A percentile compares a stretch with the other conserved stretches of the same genome.
These are phyloP conservation scores for Trichoderma erinaceum DNA, from an alignment of 495 filamentous ascomycete genomes.

Conservation along the genomic window DNA sequence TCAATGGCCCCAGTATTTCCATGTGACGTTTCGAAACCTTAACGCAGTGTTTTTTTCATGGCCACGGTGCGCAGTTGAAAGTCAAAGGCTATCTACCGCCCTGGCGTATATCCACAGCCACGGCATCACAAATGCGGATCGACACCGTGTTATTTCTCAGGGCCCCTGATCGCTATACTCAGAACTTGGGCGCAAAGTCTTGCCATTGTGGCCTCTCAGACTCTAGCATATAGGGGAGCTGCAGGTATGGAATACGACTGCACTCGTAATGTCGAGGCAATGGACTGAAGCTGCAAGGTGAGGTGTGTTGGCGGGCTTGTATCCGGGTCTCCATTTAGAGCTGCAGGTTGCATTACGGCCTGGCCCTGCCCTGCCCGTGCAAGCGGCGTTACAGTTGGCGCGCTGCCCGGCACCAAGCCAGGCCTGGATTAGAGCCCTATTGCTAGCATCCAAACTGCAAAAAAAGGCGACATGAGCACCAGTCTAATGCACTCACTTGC, in stretches of 20 bases:
- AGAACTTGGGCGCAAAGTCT: neutral
- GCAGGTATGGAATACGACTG: too few relatives aligned
- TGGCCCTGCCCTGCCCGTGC: neutral
- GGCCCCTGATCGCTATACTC: neutral
- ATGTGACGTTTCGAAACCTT: conserved; percentile 5
- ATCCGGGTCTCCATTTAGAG: neutral
- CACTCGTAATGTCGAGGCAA: too few relatives aligned
- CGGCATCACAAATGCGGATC: neutral
- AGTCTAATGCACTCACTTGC: conserved; percentile 12
- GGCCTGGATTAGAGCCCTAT: neutral
- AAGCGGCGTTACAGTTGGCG: conserved; percentile 1
- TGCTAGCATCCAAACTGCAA: neutral
- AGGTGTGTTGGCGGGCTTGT: too few relatives aligned
- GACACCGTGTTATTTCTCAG: neutral
- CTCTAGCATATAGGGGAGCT: too few relatives aligned
- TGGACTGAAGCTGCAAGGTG: too few relatives aligned
- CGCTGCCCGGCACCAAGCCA: neutral
- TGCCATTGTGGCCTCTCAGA: neutral
- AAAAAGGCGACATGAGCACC: neutral
- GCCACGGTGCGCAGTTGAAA: neutral
- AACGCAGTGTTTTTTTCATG: neutral
- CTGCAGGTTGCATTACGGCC: neutral
- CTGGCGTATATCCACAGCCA: neutral
- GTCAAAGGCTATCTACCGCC: neutral
- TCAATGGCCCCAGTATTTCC: neutral